Evolutionary conservation across 1,284 basidiomycete species (phyloP), one percentile per base, ranked within the genome.

Genomic region (Ganoderma sinense): DNA sequence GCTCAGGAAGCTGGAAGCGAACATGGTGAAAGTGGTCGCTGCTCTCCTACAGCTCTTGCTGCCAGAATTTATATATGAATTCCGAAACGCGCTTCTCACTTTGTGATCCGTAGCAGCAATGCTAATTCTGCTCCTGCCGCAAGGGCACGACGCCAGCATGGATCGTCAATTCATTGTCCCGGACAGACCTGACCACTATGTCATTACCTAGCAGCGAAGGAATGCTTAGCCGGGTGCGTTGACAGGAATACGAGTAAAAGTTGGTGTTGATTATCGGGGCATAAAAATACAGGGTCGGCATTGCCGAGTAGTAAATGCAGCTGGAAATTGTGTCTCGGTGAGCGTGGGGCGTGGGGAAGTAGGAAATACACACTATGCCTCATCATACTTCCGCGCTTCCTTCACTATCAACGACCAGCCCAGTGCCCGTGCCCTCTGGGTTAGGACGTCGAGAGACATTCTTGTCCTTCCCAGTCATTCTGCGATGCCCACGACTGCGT

Each of bases 401-500:
- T 5, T 53, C 65, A 36, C 33, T 51, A 8, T 31, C 23, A 16
- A 39, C 33, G n/a, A n/a, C 36, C 31, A 10, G n/a, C 23, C 45
- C 65, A 23, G 11, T 0, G 40, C 23, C 56, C 33, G 20, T n/a
- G 11, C 39, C n/a, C 58, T 33, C 18, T 45, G 39, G 31, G 16
- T 2, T 14, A 61, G 45, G 14, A 7, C 13, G 7, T 29, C n/a
- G 20, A 39, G 55, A 26, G 2, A 13, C 18, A 40, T 63, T 55
- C 55, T 40, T 65, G 48, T 55, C 66, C 39, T 68, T 71, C 1
- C 69, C 62, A 18, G 65, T 67, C 66, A 69, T 66, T 18, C 65
- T 67, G 72, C 85, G 84, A 78, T 97, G 95, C 6, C 81, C 68
- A 62, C 88, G 89, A 31, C 89, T 91, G 53, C 82, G 83, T 45